phyloP scores from a whole-genome alignment of 306 rosid genomes.

The Cicer yamashitae region DNA sequence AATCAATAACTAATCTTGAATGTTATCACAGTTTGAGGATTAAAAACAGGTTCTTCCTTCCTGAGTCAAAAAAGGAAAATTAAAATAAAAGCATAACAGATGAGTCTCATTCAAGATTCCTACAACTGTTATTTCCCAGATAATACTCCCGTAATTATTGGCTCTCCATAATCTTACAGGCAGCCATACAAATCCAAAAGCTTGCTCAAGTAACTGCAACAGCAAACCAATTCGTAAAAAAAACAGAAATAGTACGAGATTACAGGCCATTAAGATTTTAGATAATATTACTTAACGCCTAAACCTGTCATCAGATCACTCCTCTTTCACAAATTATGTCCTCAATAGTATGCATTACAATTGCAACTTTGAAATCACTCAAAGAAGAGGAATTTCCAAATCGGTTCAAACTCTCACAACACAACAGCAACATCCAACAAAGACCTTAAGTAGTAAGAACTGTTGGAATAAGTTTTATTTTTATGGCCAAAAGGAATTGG shows the following conservation, averaged over 20 bases:
- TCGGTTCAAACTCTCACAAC: background rate
- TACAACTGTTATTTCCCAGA: slow-evolving; percentile 33
- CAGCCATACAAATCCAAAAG: slow-evolving; percentile 53
- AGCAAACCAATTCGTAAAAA: slow-evolving; percentile 38
- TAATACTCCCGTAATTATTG: slow-evolving; percentile 34
- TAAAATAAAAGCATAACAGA: slow-evolving; percentile 26
- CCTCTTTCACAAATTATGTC: slow-evolving; percentile 12
- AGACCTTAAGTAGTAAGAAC: slow-evolving; percentile 16
- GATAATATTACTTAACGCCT: background rate
- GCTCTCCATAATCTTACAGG: slow-evolving; percentile 42
- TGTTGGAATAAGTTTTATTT: background rate
- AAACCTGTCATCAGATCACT: slow-evolving; percentile 25
- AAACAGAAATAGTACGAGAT: slow-evolving; percentile 36
- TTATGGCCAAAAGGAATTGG: slow-evolving; percentile 10
- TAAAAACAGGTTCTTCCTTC: slow-evolving; percentile 32
- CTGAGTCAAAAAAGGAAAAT: slow-evolving; percentile 27
- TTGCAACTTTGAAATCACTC: slow-evolving; percentile 24
- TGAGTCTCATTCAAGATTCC: slow-evolving; percentile 38
- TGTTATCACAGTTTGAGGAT: slow-evolving; percentile 10
- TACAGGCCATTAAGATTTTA: slow-evolving; percentile 11
- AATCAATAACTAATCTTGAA: slow-evolving; percentile 37
- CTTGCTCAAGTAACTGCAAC: slow-evolving; percentile 81
- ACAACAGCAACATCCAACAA: slow-evolving; percentile 29
- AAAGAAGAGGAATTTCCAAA: slow-evolving; percentile 2
- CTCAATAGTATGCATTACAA: background rate